Evolutionary conservation across 768 basidiomycete genomes (phyloP).

Genomic region (Mycena metata): DNA sequence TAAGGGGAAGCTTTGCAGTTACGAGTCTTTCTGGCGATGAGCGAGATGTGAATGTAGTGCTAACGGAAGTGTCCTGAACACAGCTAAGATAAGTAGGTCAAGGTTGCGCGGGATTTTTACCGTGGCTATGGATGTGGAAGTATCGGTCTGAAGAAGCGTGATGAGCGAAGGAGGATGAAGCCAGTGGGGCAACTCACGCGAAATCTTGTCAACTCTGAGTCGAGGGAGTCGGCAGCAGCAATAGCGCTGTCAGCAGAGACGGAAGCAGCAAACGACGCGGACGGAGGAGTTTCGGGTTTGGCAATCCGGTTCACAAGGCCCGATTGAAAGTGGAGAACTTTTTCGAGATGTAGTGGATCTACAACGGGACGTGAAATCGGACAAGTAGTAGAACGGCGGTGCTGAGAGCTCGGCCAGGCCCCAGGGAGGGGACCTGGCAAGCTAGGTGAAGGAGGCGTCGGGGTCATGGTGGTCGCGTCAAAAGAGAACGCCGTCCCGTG

Average conservation of each 20-base stretch:
- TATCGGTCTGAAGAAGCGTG: conserved; percentile 34
- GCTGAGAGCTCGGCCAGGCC: conserved; percentile 56
- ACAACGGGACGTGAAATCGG: conserved; percentile 31
- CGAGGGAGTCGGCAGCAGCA: conserved; percentile 34
- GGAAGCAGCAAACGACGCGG: conserved; percentile 23
- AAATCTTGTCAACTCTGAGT: conserved; percentile 43
- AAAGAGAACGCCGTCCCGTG: conserved; percentile 11
- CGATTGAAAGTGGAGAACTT: conserved; percentile 46
- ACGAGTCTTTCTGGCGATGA: conserved; percentile 33
- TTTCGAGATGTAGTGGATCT: conserved; percentile 43
- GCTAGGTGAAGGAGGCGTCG: conserved; percentile 41
- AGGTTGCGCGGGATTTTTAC: conserved; percentile 32
- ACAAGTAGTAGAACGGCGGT: conserved; percentile 41
- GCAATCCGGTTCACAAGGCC: conserved; percentile 40
- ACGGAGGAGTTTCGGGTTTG: conserved; percentile 17
- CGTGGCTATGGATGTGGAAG: conserved; percentile 35
- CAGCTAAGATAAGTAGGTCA: not conserved
- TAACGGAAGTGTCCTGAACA: conserved; percentile 38
- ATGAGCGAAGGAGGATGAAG: conserved; percentile 7
- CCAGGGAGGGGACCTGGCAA: conserved; percentile 55
- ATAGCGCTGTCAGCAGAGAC: conserved; percentile 28
- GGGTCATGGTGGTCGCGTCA: conserved; percentile 29
- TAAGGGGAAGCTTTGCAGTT: conserved; percentile 27
- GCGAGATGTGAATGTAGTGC: conserved; percentile 38
- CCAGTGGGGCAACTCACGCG: conserved; percentile 17